Percentiles rank a stretch among this genome's conserved stretches.
phyloP scores from a whole-genome alignment of 2,329 filamentous ascomycete species.

The Phialocephala sp. region DNA sequence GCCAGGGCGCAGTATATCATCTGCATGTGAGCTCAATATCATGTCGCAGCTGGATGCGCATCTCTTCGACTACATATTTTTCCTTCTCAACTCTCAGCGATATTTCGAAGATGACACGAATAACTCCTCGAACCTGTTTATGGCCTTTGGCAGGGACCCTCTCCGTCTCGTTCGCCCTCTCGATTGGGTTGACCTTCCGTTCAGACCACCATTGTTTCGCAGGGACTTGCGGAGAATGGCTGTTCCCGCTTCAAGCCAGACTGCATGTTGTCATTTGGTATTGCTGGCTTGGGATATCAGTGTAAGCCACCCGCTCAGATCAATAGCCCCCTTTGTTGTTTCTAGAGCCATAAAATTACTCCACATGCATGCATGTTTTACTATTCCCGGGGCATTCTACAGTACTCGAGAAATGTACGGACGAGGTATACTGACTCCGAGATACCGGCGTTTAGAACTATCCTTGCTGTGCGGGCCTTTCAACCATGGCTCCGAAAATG shows the following conservation, averaged over 20 bases:
- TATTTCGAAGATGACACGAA: slow-evolving; percentile 21
- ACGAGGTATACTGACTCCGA: too few species aligned
- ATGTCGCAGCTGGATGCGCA: not conserved
- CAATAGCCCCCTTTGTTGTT: too few species aligned
- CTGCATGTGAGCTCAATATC: not conserved
- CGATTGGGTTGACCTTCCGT: slow-evolving; percentile 39
- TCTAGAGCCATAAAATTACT: too few species aligned
- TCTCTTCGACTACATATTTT: not conserved
- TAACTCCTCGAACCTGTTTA: slow-evolving; percentile 39
- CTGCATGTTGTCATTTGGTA: slow-evolving; percentile 41
- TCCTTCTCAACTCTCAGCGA: not conserved
- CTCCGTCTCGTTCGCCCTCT: slow-evolving; percentile 36
- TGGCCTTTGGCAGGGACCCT: slow-evolving; percentile 37
- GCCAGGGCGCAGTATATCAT: not conserved
- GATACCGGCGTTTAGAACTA: slow-evolving; percentile 6
- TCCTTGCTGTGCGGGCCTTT: slow-evolving; percentile 38
- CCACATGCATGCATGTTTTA: too few species aligned
- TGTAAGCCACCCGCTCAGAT: not conserved
- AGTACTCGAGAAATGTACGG: too few species aligned
- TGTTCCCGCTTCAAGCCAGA: slow-evolving; percentile 40
- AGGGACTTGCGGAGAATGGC: slow-evolving; percentile 38
- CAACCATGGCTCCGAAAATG: slow-evolving; percentile 32
- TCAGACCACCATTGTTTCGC: slow-evolving; percentile 40
- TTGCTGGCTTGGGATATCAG: slow-evolving; percentile 37
- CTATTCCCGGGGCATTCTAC: too few species aligned